Evolutionary conservation across 371 early-diverging fungal genomes (phyloP), one percentile per base, ranked within the genome.

Genomic region (Mucor piriformis): DNA sequence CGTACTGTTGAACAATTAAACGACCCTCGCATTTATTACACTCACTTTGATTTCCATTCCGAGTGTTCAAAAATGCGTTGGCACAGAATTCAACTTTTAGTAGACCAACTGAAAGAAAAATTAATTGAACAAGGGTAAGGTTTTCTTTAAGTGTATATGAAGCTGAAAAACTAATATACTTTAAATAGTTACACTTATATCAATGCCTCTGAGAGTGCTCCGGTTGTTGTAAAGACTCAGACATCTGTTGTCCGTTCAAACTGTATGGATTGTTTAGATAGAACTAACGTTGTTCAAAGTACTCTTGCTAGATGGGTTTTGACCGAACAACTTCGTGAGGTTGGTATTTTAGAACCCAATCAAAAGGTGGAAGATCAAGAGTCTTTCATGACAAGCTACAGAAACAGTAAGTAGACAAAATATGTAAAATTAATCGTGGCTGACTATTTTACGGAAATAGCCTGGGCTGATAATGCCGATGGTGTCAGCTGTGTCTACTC

Each of bases 381-480:
- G 27, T 58, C 57, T 2, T 74, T 82, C 35, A 80, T 78, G 72
- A 33, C 33, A 6, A 54, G 57, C 7, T 81, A 74, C 57, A 74
- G 78, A 46, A 81, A 78, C 55, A 70, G 81, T 78, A 73, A 66
- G 52, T 8, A 25, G 7, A 27, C 10, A 29, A 49, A 32, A 47
- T 2, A 47, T 54, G 11, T 21, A 37, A 12, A 29, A n/a, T 21
- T 32, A 44, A 12, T 37, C 12, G 47, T 23, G 24, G 16, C 21
- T n/a, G 18, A 37, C 35, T 3, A 15, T 18, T 16, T 37, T 12
- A 10, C n/a, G 3, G 38, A 13, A 59, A 52, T 72, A 85, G 87
- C 96, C 12, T 99, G 99, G 99, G 97, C 96, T 23, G 95, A 99
- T 68, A 95, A 99, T 78, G 99, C 98, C n/a, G 97, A 99, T 82